Base-by-base conservation (phyloP, 2,329 filamentous ascomycete genomes). In the Tympanopsis confertula region DNA sequence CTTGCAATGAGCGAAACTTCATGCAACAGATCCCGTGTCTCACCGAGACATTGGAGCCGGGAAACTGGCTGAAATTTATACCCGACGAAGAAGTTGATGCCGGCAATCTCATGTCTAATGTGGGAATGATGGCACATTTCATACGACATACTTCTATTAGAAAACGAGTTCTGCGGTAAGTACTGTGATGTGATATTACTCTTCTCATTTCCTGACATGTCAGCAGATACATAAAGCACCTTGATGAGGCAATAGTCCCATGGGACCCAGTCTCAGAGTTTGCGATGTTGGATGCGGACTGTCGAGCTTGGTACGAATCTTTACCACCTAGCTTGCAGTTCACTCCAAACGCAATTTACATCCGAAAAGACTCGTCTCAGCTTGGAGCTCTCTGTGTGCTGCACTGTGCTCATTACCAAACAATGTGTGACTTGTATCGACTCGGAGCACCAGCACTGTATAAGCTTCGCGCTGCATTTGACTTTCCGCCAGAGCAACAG, bases 1-100 rank as follows among this genome's bases (percentile, higher is more conserved):
- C 53, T 2, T 45, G 44, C 32, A 44, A 42, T 24, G 44, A 46
- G 28, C 35, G 36, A 7, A 44, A 33, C 19, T 45, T 45, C 24
- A 35, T 39, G 14, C 35, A 40, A 12, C 41, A 45, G 35, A 39
- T 36, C 3, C 39, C 42, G 7, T 42, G 38, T 19, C 33, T 45
- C 35, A 39, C 42, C 13, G 42, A 44, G 36, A 36, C 39, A 13
- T 35, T 45, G 29, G 32, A 37, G 35, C 38, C 33, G 3, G 41
- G 40, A 7, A 37, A 28, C 2, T 39, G 39, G 13, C 33, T 44
- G 17, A 38, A 40, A 4, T 46, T 40, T 26, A 14, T 35, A 4
- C 26, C 35, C 5, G 35, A 20, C n/a, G n/a, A n/a, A 4, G 36
- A 42, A 22, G 36, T 38, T 24, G 35, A 39, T 22, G 10, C 32